Conservation (phyloP, 176 grass and related monocot genomes). For the Microstegium vimineum region DNA sequence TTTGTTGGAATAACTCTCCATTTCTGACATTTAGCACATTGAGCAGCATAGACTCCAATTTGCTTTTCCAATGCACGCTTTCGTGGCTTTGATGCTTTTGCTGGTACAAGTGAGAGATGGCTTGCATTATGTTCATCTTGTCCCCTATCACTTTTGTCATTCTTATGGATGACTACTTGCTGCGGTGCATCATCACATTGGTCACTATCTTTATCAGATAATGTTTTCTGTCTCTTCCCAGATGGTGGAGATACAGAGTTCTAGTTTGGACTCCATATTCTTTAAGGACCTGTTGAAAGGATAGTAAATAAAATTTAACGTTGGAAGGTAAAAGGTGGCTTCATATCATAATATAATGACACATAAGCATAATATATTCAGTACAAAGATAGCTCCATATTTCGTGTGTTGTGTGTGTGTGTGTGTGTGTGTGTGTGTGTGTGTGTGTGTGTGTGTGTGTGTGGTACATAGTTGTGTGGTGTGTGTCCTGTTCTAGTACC, state of each 20-base stretch:
- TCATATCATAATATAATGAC: not conserved
- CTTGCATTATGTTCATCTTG: not conserved
- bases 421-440: not conserved
- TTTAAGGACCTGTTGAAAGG: slow-evolving; percentile 17
- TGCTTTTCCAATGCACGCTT: not conserved
- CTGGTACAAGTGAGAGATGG: not conserved
- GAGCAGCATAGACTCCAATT: slow-evolving; percentile 52
- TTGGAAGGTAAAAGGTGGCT: not conserved
- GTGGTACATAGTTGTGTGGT: not conserved
- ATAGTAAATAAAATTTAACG: not conserved
- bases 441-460: not conserved
- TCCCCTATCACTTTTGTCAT: not conserved
- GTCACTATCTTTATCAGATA: slow-evolving; percentile 8
- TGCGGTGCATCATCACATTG: slow-evolving; percentile 8
- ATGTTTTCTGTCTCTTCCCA: not conserved
- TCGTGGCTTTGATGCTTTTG: not conserved
- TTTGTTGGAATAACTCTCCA: slow-evolving; percentile 66
- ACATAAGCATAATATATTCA: not conserved
- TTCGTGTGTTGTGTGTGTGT: no score
- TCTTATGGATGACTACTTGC: not conserved
- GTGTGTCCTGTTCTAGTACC: not conserved
- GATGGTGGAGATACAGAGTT: not conserved
- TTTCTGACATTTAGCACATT: slow-evolving; percentile 67
- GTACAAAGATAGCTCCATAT: not conserved
- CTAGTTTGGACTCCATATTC: not conserved